Evolutionary conservation across 2,329 filamentous ascomycete species (phyloP), one percentile per base, ranked within the genome.

Genomic region (Colletotrichum navitas): DNA sequence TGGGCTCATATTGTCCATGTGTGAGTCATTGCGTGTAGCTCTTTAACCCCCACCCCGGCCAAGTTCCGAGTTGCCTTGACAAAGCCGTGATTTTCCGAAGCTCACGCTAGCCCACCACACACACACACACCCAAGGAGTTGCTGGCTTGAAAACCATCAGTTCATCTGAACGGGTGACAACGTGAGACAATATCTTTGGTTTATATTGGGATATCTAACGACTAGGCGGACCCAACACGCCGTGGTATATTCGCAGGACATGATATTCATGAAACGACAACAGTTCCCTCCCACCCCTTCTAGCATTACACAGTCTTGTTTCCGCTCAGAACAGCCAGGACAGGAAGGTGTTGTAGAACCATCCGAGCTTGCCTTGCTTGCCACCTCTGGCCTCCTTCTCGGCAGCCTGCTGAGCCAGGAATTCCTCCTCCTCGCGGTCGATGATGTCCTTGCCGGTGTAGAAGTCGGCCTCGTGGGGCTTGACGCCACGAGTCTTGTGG

Each of bases 391-490:
- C 65, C 55, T 77, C 75, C 29, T 76, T 64, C 65, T 77, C 73
- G 32, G 78, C 75, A 64, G 84, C 86, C 78, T 80, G n/a, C 78
- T n/a, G 77, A 14, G 88, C 90, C 66, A 93, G 76, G 81, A 91
- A 94, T 73, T 89, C 90, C 71, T 89, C 87, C 82, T 94, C 92
- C 77, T 94, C 91, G 11, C 89, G 85, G 80, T 94, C 92, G 74
- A 94, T 92, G 71, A 88, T 85, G 64, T 91, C 91, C 84, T 94
- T 94, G 76, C 92, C 92, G 0, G 88, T 88, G 83, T 88, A 93
- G 73, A 94, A 88, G 83, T 94, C 92, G 41, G 87, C 90, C 76
- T 89, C 85, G 71, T 87, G 81, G 0, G 91, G 83, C 73, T 85
- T 83, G 63, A 93, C 79, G 11, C 86, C 84, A 76, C 87, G 84